phyloP scores from a whole-genome alignment of 768 basidiomycete genomes.

The Leucogyrophana mollusca region DNA sequence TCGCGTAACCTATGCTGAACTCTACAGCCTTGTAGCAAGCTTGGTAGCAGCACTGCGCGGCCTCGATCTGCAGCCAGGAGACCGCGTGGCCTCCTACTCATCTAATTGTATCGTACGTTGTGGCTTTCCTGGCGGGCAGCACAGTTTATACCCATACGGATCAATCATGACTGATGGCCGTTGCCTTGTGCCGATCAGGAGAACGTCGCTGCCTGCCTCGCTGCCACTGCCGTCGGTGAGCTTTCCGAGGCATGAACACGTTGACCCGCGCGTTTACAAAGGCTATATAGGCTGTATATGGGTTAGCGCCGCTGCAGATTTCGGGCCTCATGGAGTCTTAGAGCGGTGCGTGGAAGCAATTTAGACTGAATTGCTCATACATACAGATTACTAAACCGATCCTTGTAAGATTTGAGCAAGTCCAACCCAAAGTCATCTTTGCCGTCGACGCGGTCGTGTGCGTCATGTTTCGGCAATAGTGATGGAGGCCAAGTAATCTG shows the following conservation, averaged over 20 bases:
- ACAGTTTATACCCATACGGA: conserved; percentile 12
- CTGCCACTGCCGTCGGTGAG: conserved; percentile 60
- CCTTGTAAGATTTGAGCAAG: conserved; percentile 65
- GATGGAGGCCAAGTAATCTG: not conserved
- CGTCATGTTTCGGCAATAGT: conserved; percentile 20
- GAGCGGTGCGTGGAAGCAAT: conserved; percentile 52
- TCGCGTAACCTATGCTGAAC: conserved; percentile 51
- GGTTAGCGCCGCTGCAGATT: conserved; percentile 81
- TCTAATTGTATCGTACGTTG: conserved; percentile 72
- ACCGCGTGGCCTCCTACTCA: conserved; percentile 75
- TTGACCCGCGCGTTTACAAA: not conserved
- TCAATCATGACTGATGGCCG: not conserved
- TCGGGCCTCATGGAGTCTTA: conserved; percentile 74
- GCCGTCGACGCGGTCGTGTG: conserved; percentile 72
- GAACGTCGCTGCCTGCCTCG: conserved; percentile 66
- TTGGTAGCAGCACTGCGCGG: conserved; percentile 55
- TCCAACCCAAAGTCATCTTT: conserved; percentile 70
- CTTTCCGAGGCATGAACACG: not conserved
- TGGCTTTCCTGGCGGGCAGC: conserved; percentile 7
- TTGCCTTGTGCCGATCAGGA: conserved; percentile 41
- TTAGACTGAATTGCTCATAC: conserved; percentile 2
- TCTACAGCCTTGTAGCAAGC: conserved; percentile 57
- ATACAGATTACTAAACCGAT: conserved; percentile 6
- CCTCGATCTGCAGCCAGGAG: conserved; percentile 57
- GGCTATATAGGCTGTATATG: conserved; percentile 59